Percentiles rank a stretch among this genome's conserved stretches.
Evolutionary conservation across 495 filamentous ascomycete species (phyloP).

Genomic region (Aspergillus biplanus): DNA sequence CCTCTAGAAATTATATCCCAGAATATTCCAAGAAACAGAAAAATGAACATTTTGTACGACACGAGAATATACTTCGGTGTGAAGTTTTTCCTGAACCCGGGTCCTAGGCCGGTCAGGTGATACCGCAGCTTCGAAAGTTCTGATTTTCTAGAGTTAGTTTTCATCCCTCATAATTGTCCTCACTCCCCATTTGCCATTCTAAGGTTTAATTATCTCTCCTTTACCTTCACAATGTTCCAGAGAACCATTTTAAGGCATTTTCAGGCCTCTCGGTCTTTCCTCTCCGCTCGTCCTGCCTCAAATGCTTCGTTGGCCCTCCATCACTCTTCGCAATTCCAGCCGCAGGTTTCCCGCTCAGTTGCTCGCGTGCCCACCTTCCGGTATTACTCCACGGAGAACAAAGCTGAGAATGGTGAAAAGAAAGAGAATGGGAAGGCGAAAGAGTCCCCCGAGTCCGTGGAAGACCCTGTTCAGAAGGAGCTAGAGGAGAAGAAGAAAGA

Average conservation of each 20-base stretch:
- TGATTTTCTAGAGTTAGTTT: conserved; percentile 23
- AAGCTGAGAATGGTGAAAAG: conserved; percentile 38
- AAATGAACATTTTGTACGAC: background rate
- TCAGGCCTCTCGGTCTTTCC: conserved; percentile 44
- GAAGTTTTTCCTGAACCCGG: conserved; percentile 21
- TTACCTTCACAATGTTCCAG: conserved; percentile 45
- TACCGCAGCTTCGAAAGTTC: conserved; percentile 24
- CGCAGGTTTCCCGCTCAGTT: conserved; percentile 39
- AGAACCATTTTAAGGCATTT: conserved; percentile 49
- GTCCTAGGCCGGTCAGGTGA: conserved; percentile 25
- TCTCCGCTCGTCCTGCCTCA: conserved; percentile 39
- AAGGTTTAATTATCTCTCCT: conserved; percentile 8
- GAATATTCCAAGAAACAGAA: too few species aligned
- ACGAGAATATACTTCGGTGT: conserved; percentile 17
- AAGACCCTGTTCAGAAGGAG: conserved; percentile 61
- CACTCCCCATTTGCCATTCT: conserved; percentile 3
- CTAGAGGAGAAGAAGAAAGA: conserved; percentile 85
- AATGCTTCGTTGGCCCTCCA: conserved; percentile 39
- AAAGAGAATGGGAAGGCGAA: conserved; percentile 36
- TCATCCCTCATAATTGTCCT: conserved; percentile 9
- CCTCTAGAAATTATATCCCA: too few species aligned
- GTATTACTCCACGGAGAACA: conserved; percentile 50
- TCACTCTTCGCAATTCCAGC: conserved; percentile 44
- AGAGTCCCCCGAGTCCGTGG: conserved; percentile 45
- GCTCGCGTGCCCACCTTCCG: conserved; percentile 35